These are phyloP conservation scores for Melampsora americana DNA, from an alignment of 1,284 basidiomycete species.

Conservation along the genomic window DNA sequence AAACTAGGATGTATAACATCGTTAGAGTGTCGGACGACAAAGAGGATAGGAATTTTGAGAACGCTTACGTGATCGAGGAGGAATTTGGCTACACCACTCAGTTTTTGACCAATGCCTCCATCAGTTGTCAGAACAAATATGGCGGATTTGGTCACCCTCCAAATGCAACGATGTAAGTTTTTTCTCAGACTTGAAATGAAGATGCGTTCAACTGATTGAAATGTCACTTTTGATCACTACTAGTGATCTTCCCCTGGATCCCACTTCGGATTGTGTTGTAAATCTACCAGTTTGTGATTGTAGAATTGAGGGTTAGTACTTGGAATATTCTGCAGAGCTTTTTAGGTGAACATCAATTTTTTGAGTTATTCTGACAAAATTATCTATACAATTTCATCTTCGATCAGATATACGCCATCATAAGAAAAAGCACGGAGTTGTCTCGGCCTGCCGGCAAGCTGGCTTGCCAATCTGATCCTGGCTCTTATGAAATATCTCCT, in stretches of 20 bases:
- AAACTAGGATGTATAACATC: constrained; percentile 39
- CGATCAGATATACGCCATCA: background rate
- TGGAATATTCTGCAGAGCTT: background rate
- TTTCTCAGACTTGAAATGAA: background rate
- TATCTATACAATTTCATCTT: background rate
- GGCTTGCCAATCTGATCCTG: constrained; percentile 31
- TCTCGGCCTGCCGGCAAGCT: constrained; percentile 24
- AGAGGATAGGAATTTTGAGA: constrained; percentile 16
- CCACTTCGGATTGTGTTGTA: constrained; percentile 30
- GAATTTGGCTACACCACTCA: constrained; percentile 35
- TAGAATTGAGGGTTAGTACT: constrained; percentile 20
- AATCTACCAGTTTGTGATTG: constrained; percentile 42
- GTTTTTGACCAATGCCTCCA: constrained; percentile 34
- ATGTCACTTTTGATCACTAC: background rate
- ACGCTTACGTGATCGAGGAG: constrained; percentile 27
- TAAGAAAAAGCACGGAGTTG: constrained; percentile 22
- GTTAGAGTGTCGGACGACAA: constrained; percentile 23
- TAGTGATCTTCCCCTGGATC: constrained; percentile 32
- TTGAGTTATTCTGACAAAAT: background rate
- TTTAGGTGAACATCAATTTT: background rate
- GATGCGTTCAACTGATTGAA: background rate
- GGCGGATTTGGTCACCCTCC: constrained; percentile 33
- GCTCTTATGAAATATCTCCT: too few species aligned
- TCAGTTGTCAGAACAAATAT: constrained; percentile 37
- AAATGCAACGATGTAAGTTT: constrained; percentile 25